These are phyloP conservation scores for Ilyonectria sp. DNA, from an alignment of 2,329 filamentous ascomycete species.

Conservation along the genomic window DNA sequence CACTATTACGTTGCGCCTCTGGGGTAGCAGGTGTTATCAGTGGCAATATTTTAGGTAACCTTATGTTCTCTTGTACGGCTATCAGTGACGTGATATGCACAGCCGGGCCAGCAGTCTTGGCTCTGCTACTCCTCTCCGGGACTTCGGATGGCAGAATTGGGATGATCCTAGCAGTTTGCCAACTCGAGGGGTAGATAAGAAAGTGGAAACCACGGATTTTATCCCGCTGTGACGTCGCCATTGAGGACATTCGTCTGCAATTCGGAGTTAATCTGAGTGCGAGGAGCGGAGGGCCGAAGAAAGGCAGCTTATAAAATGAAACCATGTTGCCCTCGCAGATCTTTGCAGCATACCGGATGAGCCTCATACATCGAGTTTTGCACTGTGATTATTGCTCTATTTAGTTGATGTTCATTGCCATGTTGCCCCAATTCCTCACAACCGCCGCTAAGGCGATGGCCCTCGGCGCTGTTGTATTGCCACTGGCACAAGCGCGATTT, in stretches of 20 bases:
- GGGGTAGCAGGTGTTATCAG: background rate
- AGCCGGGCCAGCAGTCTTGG: background rate
- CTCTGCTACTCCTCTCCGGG: background rate
- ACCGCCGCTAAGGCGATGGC: background rate
- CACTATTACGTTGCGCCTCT: background rate
- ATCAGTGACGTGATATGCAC: background rate
- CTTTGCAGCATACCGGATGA: too few relatives aligned
- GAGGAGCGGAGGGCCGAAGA: background rate
- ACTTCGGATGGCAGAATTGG: background rate
- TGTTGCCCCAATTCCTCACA: conserved; percentile 6
- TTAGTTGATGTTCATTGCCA: background rate
- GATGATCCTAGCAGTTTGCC: background rate
- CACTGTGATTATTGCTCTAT: background rate
- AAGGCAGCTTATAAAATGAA: background rate
- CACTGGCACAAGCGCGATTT: conserved; percentile 17
- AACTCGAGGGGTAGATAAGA: conserved; percentile 15
- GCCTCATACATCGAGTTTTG: background rate
- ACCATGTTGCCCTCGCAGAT: background rate
- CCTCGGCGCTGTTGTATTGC: conserved; percentile 15
- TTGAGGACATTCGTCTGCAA: background rate
- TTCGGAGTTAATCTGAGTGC: conserved; percentile 7
- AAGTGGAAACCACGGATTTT: background rate
- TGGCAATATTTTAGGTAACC: background rate
- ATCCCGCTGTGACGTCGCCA: background rate
- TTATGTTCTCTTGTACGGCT: background rate